phyloP scores from a whole-genome alignment of 352 stramenopile genomes.

The Paralagenidium karlingii region DNA sequence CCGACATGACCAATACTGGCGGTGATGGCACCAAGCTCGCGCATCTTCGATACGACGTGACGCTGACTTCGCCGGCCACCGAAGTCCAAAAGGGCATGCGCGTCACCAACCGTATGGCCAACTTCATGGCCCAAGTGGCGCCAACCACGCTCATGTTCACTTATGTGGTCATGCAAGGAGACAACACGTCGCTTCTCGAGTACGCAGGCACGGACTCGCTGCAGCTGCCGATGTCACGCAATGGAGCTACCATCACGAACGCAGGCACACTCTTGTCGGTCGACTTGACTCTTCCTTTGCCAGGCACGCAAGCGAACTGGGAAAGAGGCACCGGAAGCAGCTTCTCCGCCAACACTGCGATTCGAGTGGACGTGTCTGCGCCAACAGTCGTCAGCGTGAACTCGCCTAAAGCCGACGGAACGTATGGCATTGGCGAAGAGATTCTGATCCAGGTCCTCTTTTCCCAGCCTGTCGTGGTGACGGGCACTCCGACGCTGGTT shows the following conservation, averaged over 20 bases:
- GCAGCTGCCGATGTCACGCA: slow-evolving; percentile 15
- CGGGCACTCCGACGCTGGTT: slow-evolving; percentile 39
- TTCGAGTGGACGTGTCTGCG: slow-evolving; percentile 37
- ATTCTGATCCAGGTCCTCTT: slow-evolving; percentile 71
- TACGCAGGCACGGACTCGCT: slow-evolving; percentile 57
- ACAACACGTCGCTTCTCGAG: slow-evolving; percentile 44
- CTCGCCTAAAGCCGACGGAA: slow-evolving; percentile 41
- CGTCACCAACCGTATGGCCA: slow-evolving; percentile 19
- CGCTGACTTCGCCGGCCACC: slow-evolving; percentile 29
- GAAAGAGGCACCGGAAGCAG: slow-evolving; percentile 44
- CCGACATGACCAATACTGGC: slow-evolving; percentile 23
- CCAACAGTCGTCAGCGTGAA: slow-evolving; percentile 35
- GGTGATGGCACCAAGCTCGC: slow-evolving; percentile 25
- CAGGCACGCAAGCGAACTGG: slow-evolving; percentile 35
- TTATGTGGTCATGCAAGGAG: slow-evolving; percentile 45
- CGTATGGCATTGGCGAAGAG: slow-evolving; percentile 55
- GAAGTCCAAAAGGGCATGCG: slow-evolving; percentile 50
- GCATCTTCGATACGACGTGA: slow-evolving; percentile 28
- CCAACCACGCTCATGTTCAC: slow-evolving; percentile 37
- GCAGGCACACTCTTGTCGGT: slow-evolving; percentile 10
- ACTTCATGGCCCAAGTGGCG: slow-evolving; percentile 14
- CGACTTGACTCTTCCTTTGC: slow-evolving; percentile 35
- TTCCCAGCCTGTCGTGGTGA: slow-evolving; percentile 40
- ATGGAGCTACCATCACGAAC: slow-evolving; percentile 23
- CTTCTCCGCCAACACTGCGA: slow-evolving; percentile 24